Conservation (phyloP, 306 rosid genomes). For the cucumber (Cucumis sativus) region DNA sequence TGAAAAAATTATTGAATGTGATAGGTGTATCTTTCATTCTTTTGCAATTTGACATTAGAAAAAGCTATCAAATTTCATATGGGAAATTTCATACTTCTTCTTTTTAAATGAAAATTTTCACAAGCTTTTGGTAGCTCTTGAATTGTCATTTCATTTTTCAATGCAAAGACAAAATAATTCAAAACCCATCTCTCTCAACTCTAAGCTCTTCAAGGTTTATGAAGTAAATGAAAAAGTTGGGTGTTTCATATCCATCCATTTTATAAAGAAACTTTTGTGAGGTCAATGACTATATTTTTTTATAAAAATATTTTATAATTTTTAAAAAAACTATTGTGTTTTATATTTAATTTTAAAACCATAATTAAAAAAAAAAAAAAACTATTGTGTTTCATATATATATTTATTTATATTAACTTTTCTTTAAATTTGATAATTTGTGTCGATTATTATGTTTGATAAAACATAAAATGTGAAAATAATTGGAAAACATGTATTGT, state of each 20-base stretch:
- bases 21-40: not conserved
- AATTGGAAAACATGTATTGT: no score
- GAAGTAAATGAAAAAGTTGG: not conserved
- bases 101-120: not conserved
- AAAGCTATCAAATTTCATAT: not conserved
- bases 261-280: not conserved
- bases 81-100: not conserved
- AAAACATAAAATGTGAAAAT: no score
- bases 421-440: no score
- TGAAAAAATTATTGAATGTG: no score
- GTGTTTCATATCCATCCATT: not conserved
- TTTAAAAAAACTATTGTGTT: no score
- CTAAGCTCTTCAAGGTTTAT: not conserved
- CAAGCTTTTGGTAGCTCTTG: not conserved
- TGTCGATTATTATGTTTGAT: no score
- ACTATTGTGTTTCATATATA: no score
- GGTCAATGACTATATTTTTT: not conserved
- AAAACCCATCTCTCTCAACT: not conserved
- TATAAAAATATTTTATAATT: not conserved
- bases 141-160: not conserved
- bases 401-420: no score
- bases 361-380: no score
- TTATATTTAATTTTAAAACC: no score
- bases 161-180: not conserved
- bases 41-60: not conserved